Base-by-base conservation (phyloP, 2,329 filamentous ascomycete genomes). In the Karstenula rhodostoma region DNA sequence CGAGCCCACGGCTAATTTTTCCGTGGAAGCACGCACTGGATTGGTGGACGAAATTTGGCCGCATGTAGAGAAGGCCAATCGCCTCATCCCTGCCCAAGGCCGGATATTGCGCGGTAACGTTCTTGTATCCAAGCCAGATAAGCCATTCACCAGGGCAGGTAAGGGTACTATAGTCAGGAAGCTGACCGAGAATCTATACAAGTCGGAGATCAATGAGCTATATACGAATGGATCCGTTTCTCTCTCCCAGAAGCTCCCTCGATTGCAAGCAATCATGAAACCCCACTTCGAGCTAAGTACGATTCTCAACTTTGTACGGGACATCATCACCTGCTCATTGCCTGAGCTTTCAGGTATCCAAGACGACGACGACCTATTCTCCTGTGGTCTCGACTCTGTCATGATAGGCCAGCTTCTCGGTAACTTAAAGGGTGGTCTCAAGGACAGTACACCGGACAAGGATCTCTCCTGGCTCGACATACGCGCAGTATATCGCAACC, bases 111-210 rank as follows among this genome's bases (percentile, higher is more conserved):
- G 60, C 13, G 48, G 56, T 1, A 67, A 61, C 9, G 57, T 71
- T 2, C 40, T 67, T 2, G 17, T 75, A 9, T 49, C 69, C 2
- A 55, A 46, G 9, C 42, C 56, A 3, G 10, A 61, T 1, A 65
- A 62, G 22, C 61, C 63, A 2, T 66, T 67, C 46, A 19, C 53
- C 4, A 62, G 66, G 2, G 64, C 71, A 8, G 71, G 65, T 0
- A 77, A 76, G 33, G 74, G 72, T 0, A 69, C 68, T 0, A 55
- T 69, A 15, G 63, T 68, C 25, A 60, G 74, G 15, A 67, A 61
- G 5, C 61, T 71, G 23, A 73, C 67, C 1, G 64, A 66, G 9
- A 25, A 43, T 15, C 43, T 66, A 0, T 75, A 73, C 35, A 50
- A 66, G n/a, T 23, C 60, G 0, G 71, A 76, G 48, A 70, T 74